Evolutionary conservation across 176 grass and related monocot genomes (phyloP).

Genomic region (Aegilops umbellulata): DNA sequence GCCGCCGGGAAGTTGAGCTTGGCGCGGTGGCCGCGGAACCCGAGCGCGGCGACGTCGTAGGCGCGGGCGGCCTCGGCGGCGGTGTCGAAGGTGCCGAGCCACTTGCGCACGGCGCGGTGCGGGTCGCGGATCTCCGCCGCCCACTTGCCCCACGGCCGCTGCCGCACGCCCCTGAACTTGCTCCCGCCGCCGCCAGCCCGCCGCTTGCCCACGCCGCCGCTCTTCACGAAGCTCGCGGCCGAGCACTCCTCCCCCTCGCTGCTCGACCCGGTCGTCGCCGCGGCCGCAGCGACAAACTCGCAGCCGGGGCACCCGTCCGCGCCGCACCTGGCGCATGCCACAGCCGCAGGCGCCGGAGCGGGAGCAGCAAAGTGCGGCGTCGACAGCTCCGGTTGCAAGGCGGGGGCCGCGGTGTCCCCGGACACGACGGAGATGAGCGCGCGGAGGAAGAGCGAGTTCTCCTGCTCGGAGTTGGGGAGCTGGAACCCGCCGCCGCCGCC

Average conservation of each 20-base stretch:
- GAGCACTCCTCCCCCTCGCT: slow-evolving; percentile 21
- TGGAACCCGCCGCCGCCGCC: slow-evolving; percentile 33
- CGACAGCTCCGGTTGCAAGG: neutral
- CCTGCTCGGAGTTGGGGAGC: slow-evolving; percentile 66
- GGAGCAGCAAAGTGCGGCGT: neutral
- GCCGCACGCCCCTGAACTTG: slow-evolving; percentile 70
- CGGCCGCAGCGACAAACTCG: neutral
- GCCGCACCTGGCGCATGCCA: slow-evolving; percentile 43
- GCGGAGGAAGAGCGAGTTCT: slow-evolving; percentile 69
- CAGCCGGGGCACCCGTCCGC: slow-evolving; percentile 50
- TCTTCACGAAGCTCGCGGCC: neutral
- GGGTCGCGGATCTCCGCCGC: slow-evolving; percentile 92
- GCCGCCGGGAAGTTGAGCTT: slow-evolving; percentile 67
- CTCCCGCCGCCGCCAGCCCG: slow-evolving; percentile 24
- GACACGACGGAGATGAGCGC: slow-evolving; percentile 72
- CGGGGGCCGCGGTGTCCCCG: slow-evolving; percentile 31
- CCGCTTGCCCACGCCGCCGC: slow-evolving; percentile 34
- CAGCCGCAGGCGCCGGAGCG: neutral
- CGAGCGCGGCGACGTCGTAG: slow-evolving; percentile 72
- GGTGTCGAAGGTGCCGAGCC: slow-evolving; percentile 90
- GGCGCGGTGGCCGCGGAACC: slow-evolving; percentile 54
- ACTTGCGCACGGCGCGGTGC: slow-evolving; percentile 64
- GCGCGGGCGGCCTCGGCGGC: slow-evolving; percentile 72
- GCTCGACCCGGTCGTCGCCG: slow-evolving; percentile 16
- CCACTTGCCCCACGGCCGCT: slow-evolving; percentile 78